These are phyloP conservation scores for Penicillium sp. DNA, from an alignment of 2,329 filamentous ascomycete genomes.

Conservation along the genomic window DNA sequence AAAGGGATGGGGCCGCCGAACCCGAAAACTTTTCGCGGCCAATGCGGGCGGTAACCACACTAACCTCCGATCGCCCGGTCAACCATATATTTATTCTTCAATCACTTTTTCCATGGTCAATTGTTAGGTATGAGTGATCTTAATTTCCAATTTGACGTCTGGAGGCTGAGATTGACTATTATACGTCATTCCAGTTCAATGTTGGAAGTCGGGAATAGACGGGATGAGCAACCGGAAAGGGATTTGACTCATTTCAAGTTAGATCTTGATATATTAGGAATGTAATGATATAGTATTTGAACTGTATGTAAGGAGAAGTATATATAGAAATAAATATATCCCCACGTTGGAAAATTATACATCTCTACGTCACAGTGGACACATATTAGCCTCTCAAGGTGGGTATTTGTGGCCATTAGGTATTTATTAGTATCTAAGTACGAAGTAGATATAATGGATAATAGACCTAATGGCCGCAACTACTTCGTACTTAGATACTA, in stretches of 20 bases:
- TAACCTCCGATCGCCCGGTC: constrained; percentile 7
- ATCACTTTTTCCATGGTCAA: neutral
- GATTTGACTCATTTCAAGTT: neutral
- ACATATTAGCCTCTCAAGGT: neutral
- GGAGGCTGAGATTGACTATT: neutral
- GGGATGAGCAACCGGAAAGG: neutral
- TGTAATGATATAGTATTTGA: neutral
- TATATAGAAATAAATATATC: neutral
- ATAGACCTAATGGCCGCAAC: too few species aligned
- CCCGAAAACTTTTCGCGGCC: constrained; percentile 37
- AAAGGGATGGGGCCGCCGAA: constrained; percentile 29
- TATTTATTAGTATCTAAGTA: too few species aligned
- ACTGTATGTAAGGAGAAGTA: neutral
- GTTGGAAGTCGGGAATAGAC: neutral
- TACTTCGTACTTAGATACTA: too few species aligned
- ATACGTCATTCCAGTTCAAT: neutral
- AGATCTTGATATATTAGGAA: neutral
- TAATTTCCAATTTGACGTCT: neutral
- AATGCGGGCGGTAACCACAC: constrained; percentile 20
- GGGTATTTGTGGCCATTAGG: too few species aligned
- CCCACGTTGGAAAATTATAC: neutral
- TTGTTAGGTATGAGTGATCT: neutral
- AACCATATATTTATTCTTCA: too few species aligned
- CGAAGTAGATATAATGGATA: too few species aligned
- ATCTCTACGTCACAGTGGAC: constrained; percentile 20